Evolutionary conservation across 2,329 filamentous ascomycete species (phyloP).

Genomic region (Colletotrichum tropicicola): DNA sequence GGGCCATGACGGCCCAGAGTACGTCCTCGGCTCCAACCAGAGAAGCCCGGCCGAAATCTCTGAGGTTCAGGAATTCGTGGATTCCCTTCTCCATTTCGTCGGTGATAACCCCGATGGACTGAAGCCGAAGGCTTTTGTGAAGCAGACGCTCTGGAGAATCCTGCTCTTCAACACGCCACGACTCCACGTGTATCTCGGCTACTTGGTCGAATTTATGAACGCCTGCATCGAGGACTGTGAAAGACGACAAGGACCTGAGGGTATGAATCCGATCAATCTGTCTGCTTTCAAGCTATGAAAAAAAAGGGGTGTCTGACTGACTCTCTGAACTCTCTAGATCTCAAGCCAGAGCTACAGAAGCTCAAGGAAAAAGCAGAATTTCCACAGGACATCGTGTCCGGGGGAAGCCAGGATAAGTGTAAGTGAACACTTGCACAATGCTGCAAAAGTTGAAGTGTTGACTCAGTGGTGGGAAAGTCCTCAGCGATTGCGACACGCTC

Average conservation of each 20-base stretch:
- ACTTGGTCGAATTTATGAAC: background rate
- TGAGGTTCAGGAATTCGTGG: background rate
- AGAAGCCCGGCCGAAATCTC: background rate
- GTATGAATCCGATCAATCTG: too few relatives aligned
- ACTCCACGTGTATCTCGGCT: background rate
- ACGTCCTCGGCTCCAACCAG: slow-evolving; percentile 42
- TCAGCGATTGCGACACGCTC: background rate
- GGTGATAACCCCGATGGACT: background rate
- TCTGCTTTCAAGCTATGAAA: too few relatives aligned
- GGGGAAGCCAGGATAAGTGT: background rate
- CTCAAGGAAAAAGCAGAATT: background rate
- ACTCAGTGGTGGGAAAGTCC: background rate
- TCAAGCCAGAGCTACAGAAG: background rate
- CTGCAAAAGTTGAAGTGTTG: background rate
- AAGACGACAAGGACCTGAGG: background rate
- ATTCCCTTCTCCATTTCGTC: background rate
- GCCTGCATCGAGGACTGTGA: background rate
- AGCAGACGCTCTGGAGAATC: slow-evolving; percentile 1
- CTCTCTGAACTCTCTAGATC: background rate
- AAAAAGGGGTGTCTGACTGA: too few relatives aligned
- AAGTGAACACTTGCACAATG: background rate
- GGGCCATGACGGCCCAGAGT: slow-evolving; percentile 35
- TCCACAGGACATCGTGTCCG: background rate
- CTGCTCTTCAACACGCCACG: slow-evolving; percentile 12
- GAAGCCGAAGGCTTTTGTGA: background rate